Conservation (phyloP, 148 eudicot genomes). For the Oxyria digyna region DNA sequence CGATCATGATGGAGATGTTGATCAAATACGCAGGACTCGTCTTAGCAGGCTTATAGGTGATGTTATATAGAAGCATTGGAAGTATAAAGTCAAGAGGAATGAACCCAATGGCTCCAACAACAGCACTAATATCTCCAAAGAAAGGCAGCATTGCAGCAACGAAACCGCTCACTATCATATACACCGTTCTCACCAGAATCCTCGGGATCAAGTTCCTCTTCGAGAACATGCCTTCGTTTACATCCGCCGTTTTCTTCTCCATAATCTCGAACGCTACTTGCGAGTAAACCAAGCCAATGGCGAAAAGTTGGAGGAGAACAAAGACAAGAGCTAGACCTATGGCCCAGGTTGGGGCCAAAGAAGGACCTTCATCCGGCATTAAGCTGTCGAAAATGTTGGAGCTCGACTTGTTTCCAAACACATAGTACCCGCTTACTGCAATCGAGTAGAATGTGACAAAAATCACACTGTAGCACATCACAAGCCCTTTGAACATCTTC, state of each 20-base stretch:
- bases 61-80: conserved; percentile 93
- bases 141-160: conserved; percentile 92
- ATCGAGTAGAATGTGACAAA: conserved; percentile 73
- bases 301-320: conserved; percentile 87
- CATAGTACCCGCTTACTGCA: conserved; percentile 81
- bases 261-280: conserved; percentile 95
- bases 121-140: conserved; percentile 79
- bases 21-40: conserved; percentile 34
- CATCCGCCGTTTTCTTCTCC: conserved; percentile 90
- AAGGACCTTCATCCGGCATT: conserved; percentile 70
- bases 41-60: conserved; percentile 53
- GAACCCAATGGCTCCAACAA: conserved; percentile 84
- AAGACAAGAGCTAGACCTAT: conserved; percentile 57
- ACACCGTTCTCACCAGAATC: conserved; percentile 52
- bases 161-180: conserved; percentile 67
- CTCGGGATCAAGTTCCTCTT: conserved; percentile 77
- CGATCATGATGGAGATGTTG: conserved; percentile 45
- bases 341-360: conserved; percentile 77
- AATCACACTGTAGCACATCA: conserved; percentile 73
- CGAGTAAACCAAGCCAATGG: conserved; percentile 93
- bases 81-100: conserved; percentile 89
- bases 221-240: conserved; percentile 65
- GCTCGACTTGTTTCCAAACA: conserved; percentile 67
- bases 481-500: conserved; percentile 92
- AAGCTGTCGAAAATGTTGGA: conserved; percentile 72